These are phyloP conservation scores for Fusarium lyarnte DNA, from an alignment of 2,329 filamentous ascomycete genomes.

Conservation along the genomic window DNA sequence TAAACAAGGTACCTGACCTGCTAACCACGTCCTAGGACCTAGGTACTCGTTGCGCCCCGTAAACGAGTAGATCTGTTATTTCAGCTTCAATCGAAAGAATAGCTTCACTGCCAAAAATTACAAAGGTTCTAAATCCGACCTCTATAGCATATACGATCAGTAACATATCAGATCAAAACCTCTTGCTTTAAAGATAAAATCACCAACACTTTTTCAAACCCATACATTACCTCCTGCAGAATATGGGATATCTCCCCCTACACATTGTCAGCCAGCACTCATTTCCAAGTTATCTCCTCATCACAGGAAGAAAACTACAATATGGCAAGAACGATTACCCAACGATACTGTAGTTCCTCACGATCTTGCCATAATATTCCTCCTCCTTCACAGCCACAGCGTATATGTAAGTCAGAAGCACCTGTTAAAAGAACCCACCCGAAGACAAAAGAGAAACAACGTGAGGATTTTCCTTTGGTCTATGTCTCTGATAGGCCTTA, in stretches of 20 bases:
- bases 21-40: no score
- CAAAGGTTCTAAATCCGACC: fast-evolving
- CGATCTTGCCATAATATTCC: neutral
- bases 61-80: neutral
- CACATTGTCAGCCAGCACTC: neutral
- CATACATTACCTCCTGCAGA: neutral
- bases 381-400: neutral
- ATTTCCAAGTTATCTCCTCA: neutral
- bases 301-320: neutral
- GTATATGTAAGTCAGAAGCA: neutral
- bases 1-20: neutral
- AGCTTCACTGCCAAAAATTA: fast-evolving
- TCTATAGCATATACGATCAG: neutral
- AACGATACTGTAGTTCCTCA: neutral
- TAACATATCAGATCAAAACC: fast-evolving
- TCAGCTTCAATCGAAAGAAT: neutral
- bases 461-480: no score
- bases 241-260: neutral
- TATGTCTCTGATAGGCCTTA: neutral
- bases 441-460: neutral
- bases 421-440: neutral
- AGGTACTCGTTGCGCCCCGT: neutral
- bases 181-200: neutral
- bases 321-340: neutral
- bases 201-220: neutral